Base-by-base conservation (phyloP, 805 yeast genomes). In the Starmerella riodocensis region DNA sequence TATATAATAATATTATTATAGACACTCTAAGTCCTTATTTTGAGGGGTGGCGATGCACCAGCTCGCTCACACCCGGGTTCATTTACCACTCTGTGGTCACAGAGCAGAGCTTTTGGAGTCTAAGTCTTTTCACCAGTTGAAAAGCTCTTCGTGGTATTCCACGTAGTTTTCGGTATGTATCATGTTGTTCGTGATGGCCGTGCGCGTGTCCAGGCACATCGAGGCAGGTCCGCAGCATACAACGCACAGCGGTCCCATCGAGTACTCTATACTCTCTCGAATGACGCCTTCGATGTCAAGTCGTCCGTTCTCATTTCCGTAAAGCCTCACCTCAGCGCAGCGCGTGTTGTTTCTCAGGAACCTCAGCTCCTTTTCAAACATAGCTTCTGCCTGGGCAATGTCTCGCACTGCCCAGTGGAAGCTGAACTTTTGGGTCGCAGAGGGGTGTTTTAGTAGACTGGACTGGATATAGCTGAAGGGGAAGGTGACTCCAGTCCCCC, bases 401-500 rank as follows among this genome's bases (percentile, higher is more conserved):
- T 40, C 45, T 13, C 39, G 36, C 6, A 46, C 45, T 6, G 50
- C 47, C 50, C 50, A 46, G 26, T 28, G 24, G 14, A 46, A 27
- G 4, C 25, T 31, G 17, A 46, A 35, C 18, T 32, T 41, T 17
- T 44, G 48, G 32, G 30, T 29, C 14, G 32, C 37, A 14, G 29
- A 22, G 68, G 74, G 40, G 16, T 30, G 29, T 16, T 24, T 70
- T 62, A 4, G 71, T 6, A 43, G 13, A 11, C 25, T 22, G 32
- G 25, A 19, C 23, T 48, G 50, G 11, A 47, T 34, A 26, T 47
- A 45, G 4, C 52, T 32, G 14, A 37, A 41, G 11, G 43, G 42
- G 1, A 45, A 81, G 1, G 88, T 76, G 37, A 80, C 63, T 39
- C 91, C 91, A 39, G 74, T 74, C 23, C 91, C 88, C 34, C 84